These are phyloP conservation scores for Botrytis fabae DNA, from an alignment of 2,329 filamentous ascomycete species.

Conservation along the genomic window DNA sequence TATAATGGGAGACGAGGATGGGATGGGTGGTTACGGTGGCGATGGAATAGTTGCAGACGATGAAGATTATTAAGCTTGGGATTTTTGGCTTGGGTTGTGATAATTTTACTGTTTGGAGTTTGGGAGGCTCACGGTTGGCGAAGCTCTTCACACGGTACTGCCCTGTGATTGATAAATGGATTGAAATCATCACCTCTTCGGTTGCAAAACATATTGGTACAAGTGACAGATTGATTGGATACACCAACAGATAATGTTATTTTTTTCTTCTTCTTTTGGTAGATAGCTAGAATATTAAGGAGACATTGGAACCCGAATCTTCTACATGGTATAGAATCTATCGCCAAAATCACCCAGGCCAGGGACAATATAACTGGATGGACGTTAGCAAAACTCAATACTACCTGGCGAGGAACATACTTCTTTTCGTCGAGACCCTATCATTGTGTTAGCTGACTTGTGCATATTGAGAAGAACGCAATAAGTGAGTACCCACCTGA, in stretches of 20 bases:
- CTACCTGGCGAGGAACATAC: slow-evolving; percentile 54
- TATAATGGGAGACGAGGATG: slow-evolving; percentile 46
- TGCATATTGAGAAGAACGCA: not conserved
- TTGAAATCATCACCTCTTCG: not conserved
- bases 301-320: not conserved
- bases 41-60: slow-evolving; percentile 57
- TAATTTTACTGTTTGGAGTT: slow-evolving; percentile 13
- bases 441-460: slow-evolving; percentile 26
- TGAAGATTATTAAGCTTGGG: slow-evolving; percentile 52
- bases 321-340: slow-evolving; percentile 86
- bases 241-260: slow-evolving; percentile 1
- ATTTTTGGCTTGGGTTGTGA: slow-evolving; percentile 1
- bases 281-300: slow-evolving; percentile 6
- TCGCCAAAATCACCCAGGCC: slow-evolving; percentile 95
- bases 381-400: slow-evolving; percentile 20
- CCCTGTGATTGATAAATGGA: not conserved
- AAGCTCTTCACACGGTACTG: not conserved
- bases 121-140: slow-evolving; percentile 15
- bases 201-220: slow-evolving; percentile 10
- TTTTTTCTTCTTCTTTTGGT: not conserved
- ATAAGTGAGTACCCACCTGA: slow-evolving; percentile 51
- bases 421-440: slow-evolving; percentile 95
- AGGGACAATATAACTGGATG: slow-evolving; percentile 83
- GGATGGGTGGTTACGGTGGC: slow-evolving; percentile 53
- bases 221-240: not conserved